These are phyloP conservation scores for Orbilia ellipsospora DNA, from an alignment of 2,329 filamentous ascomycete species.

Conservation along the genomic window DNA sequence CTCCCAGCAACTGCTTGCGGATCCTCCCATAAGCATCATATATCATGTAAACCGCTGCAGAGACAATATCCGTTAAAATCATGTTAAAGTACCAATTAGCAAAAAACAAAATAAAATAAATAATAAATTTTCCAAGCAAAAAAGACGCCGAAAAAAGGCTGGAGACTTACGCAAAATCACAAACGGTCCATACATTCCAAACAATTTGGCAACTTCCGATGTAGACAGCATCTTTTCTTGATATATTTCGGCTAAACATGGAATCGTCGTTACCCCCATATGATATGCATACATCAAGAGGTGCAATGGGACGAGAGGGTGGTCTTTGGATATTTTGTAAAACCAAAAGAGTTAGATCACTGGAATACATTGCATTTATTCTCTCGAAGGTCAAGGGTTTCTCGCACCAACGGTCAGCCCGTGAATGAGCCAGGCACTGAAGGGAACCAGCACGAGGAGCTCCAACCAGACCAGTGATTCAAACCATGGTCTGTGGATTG, in stretches of 20 bases:
- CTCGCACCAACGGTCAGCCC: slow-evolving; percentile 50
- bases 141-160: not conserved
- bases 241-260: slow-evolving; percentile 45
- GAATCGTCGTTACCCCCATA: slow-evolving; percentile 40
- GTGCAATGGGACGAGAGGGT: slow-evolving; percentile 41
- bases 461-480: slow-evolving; percentile 45
- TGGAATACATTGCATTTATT: too few relatives aligned
- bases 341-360: not conserved
- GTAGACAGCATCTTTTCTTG: slow-evolving; percentile 22
- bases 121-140: not conserved
- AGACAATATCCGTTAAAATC: not conserved
- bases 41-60: slow-evolving; percentile 45
- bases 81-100: not conserved
- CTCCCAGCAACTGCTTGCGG: slow-evolving; percentile 29
- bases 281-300: slow-evolving; percentile 53
- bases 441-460: slow-evolving; percentile 43
- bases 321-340: slow-evolving; percentile 26
- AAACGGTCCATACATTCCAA: slow-evolving; percentile 50
- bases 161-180: slow-evolving; percentile 36
- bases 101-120: not conserved
- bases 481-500: slow-evolving; percentile 46
- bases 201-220: slow-evolving; percentile 21
- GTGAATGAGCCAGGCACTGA: slow-evolving; percentile 48
- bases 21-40: slow-evolving; percentile 47
- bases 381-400: not conserved